Evolutionary conservation across 305 asterid genomes (phyloP).

Genomic region (Rubia tinctorum): DNA sequence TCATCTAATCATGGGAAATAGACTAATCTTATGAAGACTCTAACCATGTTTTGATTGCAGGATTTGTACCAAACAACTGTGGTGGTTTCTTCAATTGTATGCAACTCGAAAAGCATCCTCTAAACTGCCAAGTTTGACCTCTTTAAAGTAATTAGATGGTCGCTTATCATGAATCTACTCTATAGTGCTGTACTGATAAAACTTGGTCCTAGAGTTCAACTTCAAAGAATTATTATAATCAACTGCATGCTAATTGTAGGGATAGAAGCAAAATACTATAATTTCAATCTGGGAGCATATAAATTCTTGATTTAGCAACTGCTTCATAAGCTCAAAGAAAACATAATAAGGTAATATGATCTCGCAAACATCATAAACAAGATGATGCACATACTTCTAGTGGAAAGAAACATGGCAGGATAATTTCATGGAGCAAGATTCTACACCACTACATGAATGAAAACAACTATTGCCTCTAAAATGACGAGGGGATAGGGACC

Average conservation of each 20-base stretch:
- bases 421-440: neutral
- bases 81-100: neutral
- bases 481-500: constrained; percentile 6
- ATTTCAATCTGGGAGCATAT: neutral
- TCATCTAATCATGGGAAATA: neutral
- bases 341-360: neutral
- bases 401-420: neutral
- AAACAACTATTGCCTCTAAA: neutral
- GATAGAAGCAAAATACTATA: neutral
- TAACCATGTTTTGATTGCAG: neutral
- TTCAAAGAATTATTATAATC: neutral
- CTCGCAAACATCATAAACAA: constrained; percentile 5
- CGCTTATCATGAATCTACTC: neutral
- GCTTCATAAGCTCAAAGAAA: neutral
- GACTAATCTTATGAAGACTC: neutral
- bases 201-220: neutral
- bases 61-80: neutral
- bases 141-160: neutral
- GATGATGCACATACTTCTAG: neutral
- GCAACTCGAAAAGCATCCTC: neutral
- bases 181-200: neutral
- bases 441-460: neutral
- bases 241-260: neutral
- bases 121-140: neutral
- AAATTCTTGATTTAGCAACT: neutral